phyloP scores from a whole-genome alignment of 306 rosid genomes.

The Medicago ruthenica region DNA sequence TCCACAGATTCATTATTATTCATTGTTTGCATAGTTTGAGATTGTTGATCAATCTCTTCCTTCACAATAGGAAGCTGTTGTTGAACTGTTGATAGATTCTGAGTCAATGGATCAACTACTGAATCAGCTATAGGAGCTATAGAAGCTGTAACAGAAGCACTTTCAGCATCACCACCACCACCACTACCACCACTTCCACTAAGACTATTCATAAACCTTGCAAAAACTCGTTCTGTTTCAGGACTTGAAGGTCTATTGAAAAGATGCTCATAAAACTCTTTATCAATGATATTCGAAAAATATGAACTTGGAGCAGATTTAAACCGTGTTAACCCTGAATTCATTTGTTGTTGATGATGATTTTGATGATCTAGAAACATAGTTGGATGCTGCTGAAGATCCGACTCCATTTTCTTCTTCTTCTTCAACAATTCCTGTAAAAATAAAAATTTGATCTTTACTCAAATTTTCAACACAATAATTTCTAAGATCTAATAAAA shows the following conservation, averaged over 20 bases:
- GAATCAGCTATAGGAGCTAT: slow-evolving; percentile 37
- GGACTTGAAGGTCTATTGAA: slow-evolving; percentile 84
- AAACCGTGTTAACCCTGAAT: slow-evolving; percentile 74
- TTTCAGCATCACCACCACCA: slow-evolving; percentile 15
- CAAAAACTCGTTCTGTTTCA: slow-evolving; percentile 75
- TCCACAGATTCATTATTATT: slow-evolving; percentile 45
- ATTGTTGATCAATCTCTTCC: slow-evolving; percentile 48
- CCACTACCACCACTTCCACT: slow-evolving; percentile 25
- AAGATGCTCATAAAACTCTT: slow-evolving; percentile 68
- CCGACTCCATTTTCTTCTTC: slow-evolving; percentile 69
- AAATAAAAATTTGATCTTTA: slow-evolving; percentile 22
- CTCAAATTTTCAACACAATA: background rate
- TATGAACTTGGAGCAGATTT: slow-evolving; percentile 94
- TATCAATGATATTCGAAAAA: slow-evolving; percentile 68
- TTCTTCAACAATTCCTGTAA: background rate
- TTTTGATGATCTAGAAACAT: slow-evolving; percentile 49
- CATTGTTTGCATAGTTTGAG: slow-evolving; percentile 52
- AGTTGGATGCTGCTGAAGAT: slow-evolving; percentile 64
- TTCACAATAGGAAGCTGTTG: slow-evolving; percentile 41
- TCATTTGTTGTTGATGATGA: slow-evolving; percentile 67
- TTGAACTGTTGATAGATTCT: slow-evolving; percentile 34
- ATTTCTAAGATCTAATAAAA: slow-evolving; percentile 50
- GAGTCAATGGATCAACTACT: slow-evolving; percentile 45
- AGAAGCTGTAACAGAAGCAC: slow-evolving; percentile 20
- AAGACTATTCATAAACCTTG: slow-evolving; percentile 62